Evolutionary conservation across 345 rosid species (phyloP), one percentile per base, ranked within the genome.

Genomic region (Melaleuca quinquenervia): DNA sequence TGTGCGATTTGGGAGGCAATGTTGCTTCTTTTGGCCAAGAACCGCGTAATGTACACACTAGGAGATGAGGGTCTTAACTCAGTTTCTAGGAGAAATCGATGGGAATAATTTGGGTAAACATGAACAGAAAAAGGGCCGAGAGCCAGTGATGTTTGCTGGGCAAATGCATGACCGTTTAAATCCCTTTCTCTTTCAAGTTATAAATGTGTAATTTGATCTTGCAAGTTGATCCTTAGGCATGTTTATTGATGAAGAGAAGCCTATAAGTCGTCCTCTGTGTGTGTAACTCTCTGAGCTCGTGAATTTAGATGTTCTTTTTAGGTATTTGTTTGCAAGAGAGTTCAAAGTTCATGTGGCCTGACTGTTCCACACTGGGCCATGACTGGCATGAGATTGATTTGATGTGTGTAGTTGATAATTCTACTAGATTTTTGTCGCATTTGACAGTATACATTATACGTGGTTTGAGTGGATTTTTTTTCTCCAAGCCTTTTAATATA

Each of bases 161-260:
- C 10, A 55, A 0, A 55, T 24, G 27, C 27, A 55, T 0, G n/a
- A 55, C 13, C 0, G 0, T 22, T 24, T 3, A 13, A 2, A 55
- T 55, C 2, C 60, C 60, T 24, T 12, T 22, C 0, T 24, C n/a
- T 55, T 55, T n/a, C 60, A 4, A 55, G 2, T 24, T 24, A 22
- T 55, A 24, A 55, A 24, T 55, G 60, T 55, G 60, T 55, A n/a
- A 24, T 24, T 24, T 55, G 27, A 12, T 24, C 27, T 55, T 24
- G 60, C 60, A 55, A 55, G 60, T 55, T 24, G 60, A 55, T 55
- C 60, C n/a, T 55, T 55, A 24, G 27, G 60, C 2, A 55, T 55
- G 5, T 55, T 55, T 12, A 9, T 24, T 22, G 12, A 24, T 55
- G 60, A 55, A 55, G 13, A 10, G 60, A 55, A n/a, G 13, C 27